Percentiles rank a stretch among this genome's conserved stretches.
Evolutionary conservation across 2,329 filamentous ascomycete genomes (phyloP).

Genomic region (Phaeomoniella chlamydospora): DNA sequence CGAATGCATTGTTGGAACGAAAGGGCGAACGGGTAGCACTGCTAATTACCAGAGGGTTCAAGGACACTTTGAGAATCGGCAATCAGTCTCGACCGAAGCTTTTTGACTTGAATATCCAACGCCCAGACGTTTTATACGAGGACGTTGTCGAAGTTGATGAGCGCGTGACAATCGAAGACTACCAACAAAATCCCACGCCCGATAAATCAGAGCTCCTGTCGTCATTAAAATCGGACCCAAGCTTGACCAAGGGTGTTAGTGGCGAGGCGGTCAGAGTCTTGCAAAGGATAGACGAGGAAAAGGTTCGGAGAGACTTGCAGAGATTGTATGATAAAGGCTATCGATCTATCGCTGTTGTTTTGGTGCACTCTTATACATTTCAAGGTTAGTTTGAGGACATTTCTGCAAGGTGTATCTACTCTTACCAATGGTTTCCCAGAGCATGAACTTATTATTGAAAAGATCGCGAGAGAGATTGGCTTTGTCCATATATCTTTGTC

Average conservation of each 20-base stretch:
- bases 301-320: conserved; percentile 44
- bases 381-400: conserved; percentile 64
- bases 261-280: conserved; percentile 57
- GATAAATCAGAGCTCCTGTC: too few relatives aligned
- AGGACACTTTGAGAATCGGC: conserved; percentile 73
- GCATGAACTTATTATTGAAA: conserved; percentile 68
- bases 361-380: conserved; percentile 89
- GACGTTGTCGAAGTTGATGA: conserved; percentile 76
- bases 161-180: conserved; percentile 66
- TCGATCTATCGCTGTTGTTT: conserved; percentile 70
- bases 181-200: too few relatives aligned
- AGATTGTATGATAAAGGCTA: conserved; percentile 56
- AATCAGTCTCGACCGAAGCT: conserved; percentile 84
- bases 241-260: conserved; percentile 47
- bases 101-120: conserved; percentile 75
- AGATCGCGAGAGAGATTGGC: conserved; percentile 63
- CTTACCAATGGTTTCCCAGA: conserved; percentile 64
- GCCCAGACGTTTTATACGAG: conserved; percentile 75
- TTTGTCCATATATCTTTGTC: conserved; percentile 63
- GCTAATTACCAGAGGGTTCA: conserved; percentile 76
- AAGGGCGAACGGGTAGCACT: conserved; percentile 81
- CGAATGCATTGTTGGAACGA: conserved; percentile 73
- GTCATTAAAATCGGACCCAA: too few relatives aligned
- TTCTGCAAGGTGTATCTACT: background rate
- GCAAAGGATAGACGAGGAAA: conserved; percentile 40